These are phyloP conservation scores for Triticum timopheevii DNA, from an alignment of 176 grass and related monocot species.

Conservation along the genomic window DNA sequence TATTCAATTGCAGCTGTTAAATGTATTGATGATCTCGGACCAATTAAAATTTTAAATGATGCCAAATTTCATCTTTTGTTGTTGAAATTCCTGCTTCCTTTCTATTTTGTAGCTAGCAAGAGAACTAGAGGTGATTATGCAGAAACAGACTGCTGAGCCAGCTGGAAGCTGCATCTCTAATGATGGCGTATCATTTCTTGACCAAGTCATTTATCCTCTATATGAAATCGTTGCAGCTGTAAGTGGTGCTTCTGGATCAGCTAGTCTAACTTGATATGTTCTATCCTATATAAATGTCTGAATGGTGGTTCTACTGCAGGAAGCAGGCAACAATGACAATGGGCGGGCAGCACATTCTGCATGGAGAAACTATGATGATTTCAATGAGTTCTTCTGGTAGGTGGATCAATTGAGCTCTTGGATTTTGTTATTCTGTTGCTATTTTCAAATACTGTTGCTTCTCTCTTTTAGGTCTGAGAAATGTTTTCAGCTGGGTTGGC, in stretches of 20 bases:
- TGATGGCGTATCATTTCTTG: slow-evolving; percentile 77
- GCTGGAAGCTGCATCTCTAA: slow-evolving; percentile 68
- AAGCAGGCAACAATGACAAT: slow-evolving; percentile 73
- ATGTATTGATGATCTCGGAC: neutral
- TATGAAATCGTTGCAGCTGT: slow-evolving; percentile 79
- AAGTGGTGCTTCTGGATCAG: slow-evolving; percentile 34
- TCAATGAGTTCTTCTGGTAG: slow-evolving; percentile 97
- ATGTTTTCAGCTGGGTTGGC: slow-evolving; percentile 71
- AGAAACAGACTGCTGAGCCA: slow-evolving; percentile 40
- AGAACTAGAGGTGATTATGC: slow-evolving; percentile 77
- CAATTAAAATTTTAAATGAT: neutral
- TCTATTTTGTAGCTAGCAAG: slow-evolving; percentile 63
- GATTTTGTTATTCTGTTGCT: neutral
- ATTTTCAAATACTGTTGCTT: slow-evolving; percentile 19
- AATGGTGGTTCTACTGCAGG: slow-evolving; percentile 56
- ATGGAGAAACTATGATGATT: slow-evolving; percentile 99
- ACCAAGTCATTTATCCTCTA: slow-evolving; percentile 77
- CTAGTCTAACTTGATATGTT: slow-evolving; percentile 22
- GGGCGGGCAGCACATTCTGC: slow-evolving; percentile 87
- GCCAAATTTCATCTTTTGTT: neutral
- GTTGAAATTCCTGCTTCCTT: slow-evolving; percentile 21
- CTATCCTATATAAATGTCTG: slow-evolving; percentile 17
- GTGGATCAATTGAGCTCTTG: neutral
- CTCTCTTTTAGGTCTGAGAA: slow-evolving; percentile 63
- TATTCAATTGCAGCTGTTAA: too few species aligned